A percentile compares a stretch with the other conserved stretches of the same genome.
Conservation (phyloP, 108 stramenopile genomes). For the Skeletonema marinoi region DNA sequence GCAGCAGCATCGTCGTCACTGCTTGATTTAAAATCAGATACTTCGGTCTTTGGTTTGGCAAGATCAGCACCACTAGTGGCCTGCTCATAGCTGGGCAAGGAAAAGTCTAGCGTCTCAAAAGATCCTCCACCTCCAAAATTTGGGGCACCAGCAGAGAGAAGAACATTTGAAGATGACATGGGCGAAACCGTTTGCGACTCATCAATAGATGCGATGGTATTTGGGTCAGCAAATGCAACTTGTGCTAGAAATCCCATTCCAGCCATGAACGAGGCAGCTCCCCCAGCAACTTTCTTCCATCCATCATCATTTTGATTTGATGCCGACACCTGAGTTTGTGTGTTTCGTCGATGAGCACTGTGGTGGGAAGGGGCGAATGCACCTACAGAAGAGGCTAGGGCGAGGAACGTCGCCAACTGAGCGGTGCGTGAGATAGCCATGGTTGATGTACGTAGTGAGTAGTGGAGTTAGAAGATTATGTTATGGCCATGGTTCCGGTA, state of each 20-base stretch:
- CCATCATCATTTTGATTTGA: conserved; percentile 22
- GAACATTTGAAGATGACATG: conserved; percentile 11
- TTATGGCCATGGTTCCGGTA: neutral
- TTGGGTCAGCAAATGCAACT: conserved; percentile 47
- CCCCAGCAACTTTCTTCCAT: conserved; percentile 38
- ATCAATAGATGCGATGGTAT: conserved; percentile 10
- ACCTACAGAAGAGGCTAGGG: conserved; percentile 16
- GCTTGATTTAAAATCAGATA: conserved; percentile 34
- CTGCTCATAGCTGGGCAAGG: conserved; percentile 69
- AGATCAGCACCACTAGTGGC: conserved; percentile 25
- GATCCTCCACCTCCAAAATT: conserved; percentile 36
- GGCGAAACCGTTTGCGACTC: conserved; percentile 9
- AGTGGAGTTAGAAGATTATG: neutral
- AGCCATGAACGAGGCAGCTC: conserved; percentile 37
- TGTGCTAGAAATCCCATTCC: conserved; percentile 43
- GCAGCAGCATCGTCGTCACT: conserved; percentile 49
- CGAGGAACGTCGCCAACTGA: conserved; percentile 29
- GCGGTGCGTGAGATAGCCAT: conserved; percentile 18
- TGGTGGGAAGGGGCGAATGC: conserved; percentile 5
- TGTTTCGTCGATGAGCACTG: conserved; percentile 10
- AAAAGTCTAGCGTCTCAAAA: conserved; percentile 78
- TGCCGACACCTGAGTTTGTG: conserved; percentile 7
- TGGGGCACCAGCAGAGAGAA: conserved; percentile 46
- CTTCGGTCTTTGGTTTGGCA: conserved; percentile 30
- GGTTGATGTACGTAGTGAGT: neutral